Conservation (phyloP, 768 basidiomycete genomes). For the Calocybe indica region DNA sequence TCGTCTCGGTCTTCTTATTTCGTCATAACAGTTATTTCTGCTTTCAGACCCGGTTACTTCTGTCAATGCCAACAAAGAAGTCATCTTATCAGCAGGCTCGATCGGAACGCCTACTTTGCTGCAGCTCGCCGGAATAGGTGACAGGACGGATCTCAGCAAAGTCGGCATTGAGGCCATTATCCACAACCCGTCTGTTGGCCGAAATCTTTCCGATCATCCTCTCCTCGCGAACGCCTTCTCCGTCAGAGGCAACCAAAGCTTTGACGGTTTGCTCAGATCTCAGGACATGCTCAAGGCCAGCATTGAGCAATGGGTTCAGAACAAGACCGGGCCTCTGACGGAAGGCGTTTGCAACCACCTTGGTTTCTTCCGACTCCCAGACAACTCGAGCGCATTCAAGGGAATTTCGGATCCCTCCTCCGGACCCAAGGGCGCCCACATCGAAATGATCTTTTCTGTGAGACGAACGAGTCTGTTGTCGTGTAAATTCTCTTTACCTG, state of each 20-base stretch:
- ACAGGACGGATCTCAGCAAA: slow-evolving; percentile 13
- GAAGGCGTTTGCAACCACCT: slow-evolving; percentile 10
- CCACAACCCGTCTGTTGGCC: slow-evolving; percentile 28
- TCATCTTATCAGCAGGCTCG: slow-evolving; percentile 31
- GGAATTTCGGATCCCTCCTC: slow-evolving; percentile 6
- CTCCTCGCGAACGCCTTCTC: slow-evolving; percentile 13
- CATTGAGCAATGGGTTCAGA: slow-evolving; percentile 21
- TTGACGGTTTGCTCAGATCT: slow-evolving; percentile 19
- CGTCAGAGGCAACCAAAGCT: slow-evolving; percentile 19
- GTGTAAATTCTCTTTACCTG: background rate
- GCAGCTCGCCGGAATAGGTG: slow-evolving; percentile 28
- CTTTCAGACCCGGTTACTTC: background rate
- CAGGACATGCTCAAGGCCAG: slow-evolving; percentile 13
- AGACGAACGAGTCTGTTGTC: background rate
- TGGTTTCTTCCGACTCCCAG: slow-evolving; percentile 9
- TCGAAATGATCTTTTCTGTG: slow-evolving; percentile 8
- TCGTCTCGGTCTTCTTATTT: background rate
- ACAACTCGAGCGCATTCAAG: slow-evolving; percentile 1
- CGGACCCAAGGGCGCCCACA: slow-evolving; percentile 8
- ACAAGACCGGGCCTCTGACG: slow-evolving; percentile 16
- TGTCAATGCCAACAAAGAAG: slow-evolving; percentile 23
- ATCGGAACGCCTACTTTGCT: slow-evolving; percentile 29
- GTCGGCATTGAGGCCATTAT: slow-evolving; percentile 19
- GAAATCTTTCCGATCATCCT: slow-evolving; percentile 28
- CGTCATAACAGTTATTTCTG: background rate